phyloP scores from a whole-genome alignment of 1,284 basidiomycete genomes.

The Moesziomyces parantarcticus region DNA sequence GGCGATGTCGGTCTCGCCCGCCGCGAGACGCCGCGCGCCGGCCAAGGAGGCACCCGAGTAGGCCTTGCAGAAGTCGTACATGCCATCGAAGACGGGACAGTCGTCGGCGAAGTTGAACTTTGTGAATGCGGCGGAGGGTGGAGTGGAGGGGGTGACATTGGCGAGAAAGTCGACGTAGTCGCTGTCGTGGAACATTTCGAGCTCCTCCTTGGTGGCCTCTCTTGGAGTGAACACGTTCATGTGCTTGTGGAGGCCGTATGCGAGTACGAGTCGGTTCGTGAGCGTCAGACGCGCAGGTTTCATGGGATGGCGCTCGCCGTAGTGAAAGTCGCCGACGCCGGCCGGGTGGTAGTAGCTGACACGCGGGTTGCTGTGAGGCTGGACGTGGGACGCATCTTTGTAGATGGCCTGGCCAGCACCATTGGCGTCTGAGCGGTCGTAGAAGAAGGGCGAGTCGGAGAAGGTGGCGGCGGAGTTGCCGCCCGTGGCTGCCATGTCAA shows the following conservation, averaged over 20 bases:
- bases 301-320: conserved; percentile 95
- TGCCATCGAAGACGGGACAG: conserved; percentile 67
- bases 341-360: conserved; percentile 97
- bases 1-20: conserved; percentile 88
- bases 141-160: conserved; percentile 69
- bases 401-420: conserved; percentile 48
- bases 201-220: conserved; percentile 86
- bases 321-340: conserved; percentile 85
- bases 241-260: conserved; percentile 94
- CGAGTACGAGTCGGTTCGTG: conserved; percentile 93
- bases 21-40: conserved; percentile 70
- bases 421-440: conserved; percentile 51
- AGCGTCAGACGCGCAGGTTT: conserved; percentile 93
- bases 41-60: conserved; percentile 77
- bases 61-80: conserved; percentile 67
- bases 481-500: conserved; percentile 48
- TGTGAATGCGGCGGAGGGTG: conserved; percentile 59
- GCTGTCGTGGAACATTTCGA: conserved; percentile 87
- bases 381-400: conserved; percentile 43
- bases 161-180: conserved; percentile 96
- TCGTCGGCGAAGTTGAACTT: conserved; percentile 68
- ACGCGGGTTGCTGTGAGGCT: conserved; percentile 71
- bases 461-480: conserved; percentile 54
- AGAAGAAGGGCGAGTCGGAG: conserved; percentile 64
- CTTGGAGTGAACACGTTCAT: conserved; percentile 94